phyloP scores from a whole-genome alignment of 1,284 basidiomycete species.

The Phellopilus nigrolimitatus region DNA sequence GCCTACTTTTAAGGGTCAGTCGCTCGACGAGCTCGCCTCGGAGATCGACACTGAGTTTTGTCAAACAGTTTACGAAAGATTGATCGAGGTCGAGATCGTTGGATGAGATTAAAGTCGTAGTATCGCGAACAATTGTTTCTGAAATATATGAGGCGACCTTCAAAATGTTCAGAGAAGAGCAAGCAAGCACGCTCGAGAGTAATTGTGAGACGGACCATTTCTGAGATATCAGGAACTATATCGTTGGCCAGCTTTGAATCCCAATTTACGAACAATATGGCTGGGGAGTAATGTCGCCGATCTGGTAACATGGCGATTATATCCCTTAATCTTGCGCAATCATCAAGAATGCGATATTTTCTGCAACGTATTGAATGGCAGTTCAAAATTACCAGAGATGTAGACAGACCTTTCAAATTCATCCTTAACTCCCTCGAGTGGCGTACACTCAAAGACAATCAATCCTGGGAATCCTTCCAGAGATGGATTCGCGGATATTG shows the following conservation, averaged over 20 bases:
- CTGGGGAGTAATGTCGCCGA: slow-evolving; percentile 53
- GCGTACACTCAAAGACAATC: slow-evolving; percentile 66
- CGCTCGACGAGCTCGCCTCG: slow-evolving; percentile 49
- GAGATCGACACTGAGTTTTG: slow-evolving; percentile 43
- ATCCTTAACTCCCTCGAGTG: slow-evolving; percentile 53
- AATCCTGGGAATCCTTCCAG: slow-evolving; percentile 50
- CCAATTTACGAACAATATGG: slow-evolving; percentile 58
- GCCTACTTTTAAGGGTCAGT: slow-evolving; percentile 44
- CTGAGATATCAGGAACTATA: slow-evolving; percentile 38
- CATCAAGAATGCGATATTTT: slow-evolving; percentile 67
- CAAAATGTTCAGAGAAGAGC: not conserved
- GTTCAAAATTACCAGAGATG: slow-evolving; percentile 1
- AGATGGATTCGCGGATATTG: slow-evolving; percentile 27
- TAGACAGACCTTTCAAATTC: slow-evolving; percentile 55
- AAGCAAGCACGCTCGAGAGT: not conserved
- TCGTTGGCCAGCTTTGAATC: slow-evolving; percentile 36
- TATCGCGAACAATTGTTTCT: slow-evolving; percentile 40
- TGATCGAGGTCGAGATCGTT: slow-evolving; percentile 50
- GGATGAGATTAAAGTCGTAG: slow-evolving; percentile 43
- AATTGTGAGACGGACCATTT: slow-evolving; percentile 44
- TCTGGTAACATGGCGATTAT: slow-evolving; percentile 48
- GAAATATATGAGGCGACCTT: slow-evolving; percentile 45
- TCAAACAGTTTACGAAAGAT: slow-evolving; percentile 43
- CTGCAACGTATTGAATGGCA: slow-evolving; percentile 31
- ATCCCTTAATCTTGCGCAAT: slow-evolving; percentile 63